Evolutionary conservation across 2,329 filamentous ascomycete species (phyloP), one percentile per base, ranked within the genome.

Genomic region (Aspergillus fructus): DNA sequence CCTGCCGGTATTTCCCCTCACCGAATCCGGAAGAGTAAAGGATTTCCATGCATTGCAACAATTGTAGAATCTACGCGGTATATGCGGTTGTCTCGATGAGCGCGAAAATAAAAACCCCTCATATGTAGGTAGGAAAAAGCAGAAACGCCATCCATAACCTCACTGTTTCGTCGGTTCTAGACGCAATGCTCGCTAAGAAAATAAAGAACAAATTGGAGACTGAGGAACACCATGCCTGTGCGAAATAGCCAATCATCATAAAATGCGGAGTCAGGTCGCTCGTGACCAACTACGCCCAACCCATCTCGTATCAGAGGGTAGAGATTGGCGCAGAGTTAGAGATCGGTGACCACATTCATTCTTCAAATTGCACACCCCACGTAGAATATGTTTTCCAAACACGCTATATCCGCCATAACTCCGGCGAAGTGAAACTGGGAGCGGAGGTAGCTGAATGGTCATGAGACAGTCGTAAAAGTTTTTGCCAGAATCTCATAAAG

Each of bases 401-500:
- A 50, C 54, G 54, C 58, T 47, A 49, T 54, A 53, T 55, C 50
- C 58, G 54, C 54, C 46, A 42, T 21, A 34, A 39, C n/a, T 11
- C 24, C 50, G 34, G 21, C 54, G 50, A 51, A 27, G 21, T 34
- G 24, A 43, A 52, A 51, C 24, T 33, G 47, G 54, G 33, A 23
- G 34, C 5, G 21, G 7, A 9, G 30, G 27, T 42, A 42, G 23
- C 19, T 9, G 21, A 40, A 43, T 9, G n/a, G 41, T 27, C 12
- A 39, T 40, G 12, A 39, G 37, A 13, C 40, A 6, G 33, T 46
- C 23, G 9, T 41, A n/a, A 33, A 24, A 12, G 12, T n/a, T 30
- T 30, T 50, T 42, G 27, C 15, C 37, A 17, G 6, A 2, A 17
- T 6, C 45, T 64, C 77, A 91, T 53, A 89, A 88, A 49, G 90